phyloP scores from a whole-genome alignment of 352 stramenopile genomes.

The Pythium chondricola region DNA sequence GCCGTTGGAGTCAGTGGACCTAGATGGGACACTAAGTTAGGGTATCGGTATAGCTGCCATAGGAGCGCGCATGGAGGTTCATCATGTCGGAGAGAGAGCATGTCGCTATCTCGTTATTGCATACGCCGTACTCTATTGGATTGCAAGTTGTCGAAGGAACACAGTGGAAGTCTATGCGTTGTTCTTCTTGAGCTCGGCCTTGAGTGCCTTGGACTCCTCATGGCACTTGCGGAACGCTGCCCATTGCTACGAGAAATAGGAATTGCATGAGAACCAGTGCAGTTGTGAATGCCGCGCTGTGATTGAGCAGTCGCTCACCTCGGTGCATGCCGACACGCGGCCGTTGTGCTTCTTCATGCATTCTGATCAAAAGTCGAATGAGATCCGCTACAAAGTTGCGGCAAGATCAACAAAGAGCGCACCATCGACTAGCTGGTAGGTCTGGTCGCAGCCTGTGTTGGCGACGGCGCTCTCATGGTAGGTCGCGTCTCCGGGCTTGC shows the following conservation, averaged over 20 bases:
- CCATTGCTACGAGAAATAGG: slow-evolving; percentile 51
- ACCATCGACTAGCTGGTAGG: slow-evolving; percentile 66
- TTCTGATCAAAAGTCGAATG: slow-evolving; percentile 24
- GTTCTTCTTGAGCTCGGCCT: slow-evolving; percentile 24
- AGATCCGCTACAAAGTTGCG: not conserved
- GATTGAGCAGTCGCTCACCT: slow-evolving; percentile 23
- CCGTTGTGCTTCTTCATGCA: slow-evolving; percentile 80
- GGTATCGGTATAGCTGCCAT: too few species aligned
- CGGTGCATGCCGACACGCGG: slow-evolving; percentile 63
- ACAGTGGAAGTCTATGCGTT: too few species aligned
- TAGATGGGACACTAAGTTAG: too few species aligned
- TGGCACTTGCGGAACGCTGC: slow-evolving; percentile 70
- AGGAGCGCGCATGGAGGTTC: too few species aligned
- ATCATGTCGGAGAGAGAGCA: too few species aligned
- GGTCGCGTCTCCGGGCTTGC: slow-evolving; percentile 63
- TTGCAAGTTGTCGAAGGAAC: too few species aligned
- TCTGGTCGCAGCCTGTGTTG: slow-evolving; percentile 58
- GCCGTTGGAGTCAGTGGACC: too few species aligned
- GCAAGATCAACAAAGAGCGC: not conserved
- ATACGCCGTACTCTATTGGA: too few species aligned
- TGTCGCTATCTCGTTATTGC: too few species aligned
- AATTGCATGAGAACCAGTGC: too few species aligned
- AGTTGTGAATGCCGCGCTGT: not conserved
- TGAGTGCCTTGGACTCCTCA: slow-evolving; percentile 36
- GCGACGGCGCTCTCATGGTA: slow-evolving; percentile 59